Evolutionary conservation across 345 rosid genomes (phyloP).

Genomic region (Syzygium grande): DNA sequence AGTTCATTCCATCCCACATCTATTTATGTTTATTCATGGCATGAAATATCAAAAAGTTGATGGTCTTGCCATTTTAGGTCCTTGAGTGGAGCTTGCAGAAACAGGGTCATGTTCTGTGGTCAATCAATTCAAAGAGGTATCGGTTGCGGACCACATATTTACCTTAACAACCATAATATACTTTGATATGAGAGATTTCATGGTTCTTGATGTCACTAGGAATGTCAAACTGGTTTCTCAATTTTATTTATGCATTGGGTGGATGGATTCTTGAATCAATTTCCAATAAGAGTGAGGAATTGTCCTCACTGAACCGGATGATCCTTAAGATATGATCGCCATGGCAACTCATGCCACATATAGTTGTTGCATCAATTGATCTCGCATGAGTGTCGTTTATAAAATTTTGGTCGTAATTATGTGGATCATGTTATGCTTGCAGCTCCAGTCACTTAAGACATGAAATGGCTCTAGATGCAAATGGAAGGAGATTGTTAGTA

Average conservation of each 20-base stretch:
- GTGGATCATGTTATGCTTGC: conserved; percentile 28
- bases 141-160: background rate
- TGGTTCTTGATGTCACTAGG: background rate
- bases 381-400: background rate
- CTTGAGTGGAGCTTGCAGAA: conserved; percentile 80
- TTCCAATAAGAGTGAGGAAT: background rate
- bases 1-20: background rate
- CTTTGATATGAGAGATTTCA: background rate
- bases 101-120: conserved; percentile 68
- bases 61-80: conserved; percentile 23
- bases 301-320: background rate
- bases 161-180: background rate
- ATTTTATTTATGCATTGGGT: background rate
- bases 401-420: background rate
- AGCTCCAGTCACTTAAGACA: conserved; percentile 24
- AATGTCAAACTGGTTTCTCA: background rate
- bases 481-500: conserved; percentile 39
- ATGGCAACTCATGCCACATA: background rate
- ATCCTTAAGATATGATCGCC: background rate
- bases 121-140: conserved; percentile 53
- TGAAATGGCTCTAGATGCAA: conserved; percentile 62
- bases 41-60: background rate
- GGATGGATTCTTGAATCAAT: background rate
- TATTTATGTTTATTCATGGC: background rate
- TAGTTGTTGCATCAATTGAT: background rate